These are phyloP conservation scores for Houttuynia cordata DNA, from an alignment of 164 flowering plant species.

Conservation along the genomic window DNA sequence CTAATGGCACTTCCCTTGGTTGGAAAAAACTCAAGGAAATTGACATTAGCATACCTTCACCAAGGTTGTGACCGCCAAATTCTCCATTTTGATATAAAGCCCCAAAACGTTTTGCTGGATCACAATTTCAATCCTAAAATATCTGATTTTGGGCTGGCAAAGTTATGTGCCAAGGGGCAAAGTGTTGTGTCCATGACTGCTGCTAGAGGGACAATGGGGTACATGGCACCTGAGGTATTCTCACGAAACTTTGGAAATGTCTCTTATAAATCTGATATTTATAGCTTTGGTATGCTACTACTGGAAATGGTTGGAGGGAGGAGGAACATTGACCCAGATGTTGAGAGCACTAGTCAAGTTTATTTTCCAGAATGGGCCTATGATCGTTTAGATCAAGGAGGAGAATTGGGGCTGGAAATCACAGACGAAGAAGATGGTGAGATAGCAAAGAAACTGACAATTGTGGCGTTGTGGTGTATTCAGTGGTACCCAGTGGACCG, in stretches of 20 bases:
- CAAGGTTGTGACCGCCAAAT: conserved; percentile 20
- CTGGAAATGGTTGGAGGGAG: conserved; percentile 12
- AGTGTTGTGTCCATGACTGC: conserved; percentile 4
- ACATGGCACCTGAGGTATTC: conserved; percentile 6
- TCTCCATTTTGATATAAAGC: conserved; percentile 21
- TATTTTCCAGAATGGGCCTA: not conserved
- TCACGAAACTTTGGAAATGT: not conserved
- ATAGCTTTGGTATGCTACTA: conserved; percentile 18
- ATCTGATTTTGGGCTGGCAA: conserved; percentile 22
- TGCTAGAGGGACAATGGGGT: conserved; percentile 15
- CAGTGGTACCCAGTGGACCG: conserved; percentile 10
- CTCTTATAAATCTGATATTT: conserved; percentile 16
- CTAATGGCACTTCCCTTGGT: not conserved
- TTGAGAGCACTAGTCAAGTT: not conserved
- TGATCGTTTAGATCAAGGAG: not conserved
- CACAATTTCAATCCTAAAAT: not conserved
- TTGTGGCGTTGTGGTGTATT: conserved; percentile 21
- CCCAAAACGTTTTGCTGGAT: conserved; percentile 14
- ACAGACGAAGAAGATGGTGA: not conserved
- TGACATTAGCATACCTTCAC: conserved; percentile 18
- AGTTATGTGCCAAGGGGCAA: conserved; percentile 10
- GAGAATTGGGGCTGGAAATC: conserved; percentile 3
- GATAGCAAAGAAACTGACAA: conserved; percentile 6
- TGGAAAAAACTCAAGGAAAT: conserved; percentile 13
- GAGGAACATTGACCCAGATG: not conserved